Evolutionary conservation across 495 filamentous ascomycete species (phyloP).

Genomic region (Penicillium goetzii): DNA sequence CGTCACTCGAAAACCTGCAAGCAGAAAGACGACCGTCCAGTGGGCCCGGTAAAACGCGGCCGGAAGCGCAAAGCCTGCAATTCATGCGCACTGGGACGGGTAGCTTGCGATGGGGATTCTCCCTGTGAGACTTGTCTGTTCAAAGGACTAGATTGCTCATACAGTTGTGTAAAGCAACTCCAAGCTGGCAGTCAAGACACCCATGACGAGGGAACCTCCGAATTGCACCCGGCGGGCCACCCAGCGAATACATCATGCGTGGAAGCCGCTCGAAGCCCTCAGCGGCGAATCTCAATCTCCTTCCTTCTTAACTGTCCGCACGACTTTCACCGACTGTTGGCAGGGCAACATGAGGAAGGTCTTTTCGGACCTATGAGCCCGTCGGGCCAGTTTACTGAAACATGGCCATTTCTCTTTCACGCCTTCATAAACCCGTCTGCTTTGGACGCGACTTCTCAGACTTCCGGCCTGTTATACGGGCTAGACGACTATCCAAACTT

Average conservation of each 20-base stretch:
- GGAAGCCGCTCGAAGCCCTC: not conserved
- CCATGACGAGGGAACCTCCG: not conserved
- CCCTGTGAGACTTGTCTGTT: not conserved
- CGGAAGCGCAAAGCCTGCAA: conserved; percentile 1
- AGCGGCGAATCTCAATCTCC: not conserved
- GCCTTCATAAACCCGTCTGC: not conserved
- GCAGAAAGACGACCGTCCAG: not conserved
- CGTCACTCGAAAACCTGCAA: not conserved
- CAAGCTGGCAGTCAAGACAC: not conserved
- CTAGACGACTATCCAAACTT: not conserved
- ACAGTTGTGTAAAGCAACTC: not conserved
- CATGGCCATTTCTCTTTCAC: not conserved
- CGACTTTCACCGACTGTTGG: not conserved
- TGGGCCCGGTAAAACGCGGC: not conserved
- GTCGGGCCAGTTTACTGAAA: not conserved
- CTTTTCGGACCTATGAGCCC: not conserved
- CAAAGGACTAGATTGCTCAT: not conserved
- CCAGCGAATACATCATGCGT: not conserved
- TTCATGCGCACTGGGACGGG: not conserved
- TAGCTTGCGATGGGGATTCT: not conserved
- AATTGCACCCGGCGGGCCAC: not conserved
- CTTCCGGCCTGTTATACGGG: not conserved
- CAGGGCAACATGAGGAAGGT: not conserved
- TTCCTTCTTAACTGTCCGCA: not conserved
- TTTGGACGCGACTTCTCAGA: not conserved